A percentile compares a stretch with the other conserved stretches of the same genome.
These are phyloP conservation scores for Fraxinus pennsylvanica DNA, from an alignment of 257 asterid genomes.

Conservation along the genomic window DNA sequence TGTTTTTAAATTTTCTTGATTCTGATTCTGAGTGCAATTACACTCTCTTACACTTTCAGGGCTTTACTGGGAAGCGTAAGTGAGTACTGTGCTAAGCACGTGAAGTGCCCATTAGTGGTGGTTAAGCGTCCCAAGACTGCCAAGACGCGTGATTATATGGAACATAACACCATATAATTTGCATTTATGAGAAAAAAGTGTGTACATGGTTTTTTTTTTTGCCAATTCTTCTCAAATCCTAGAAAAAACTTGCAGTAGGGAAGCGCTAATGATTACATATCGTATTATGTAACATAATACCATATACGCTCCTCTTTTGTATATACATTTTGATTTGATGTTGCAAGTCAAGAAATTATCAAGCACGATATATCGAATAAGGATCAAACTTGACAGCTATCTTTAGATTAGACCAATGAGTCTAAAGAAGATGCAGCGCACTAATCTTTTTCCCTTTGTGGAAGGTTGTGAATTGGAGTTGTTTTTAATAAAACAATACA, in stretches of 20 bases:
- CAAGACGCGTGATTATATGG: background rate
- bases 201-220: background rate
- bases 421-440: background rate
- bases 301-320: no score
- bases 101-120: constrained; percentile 53
- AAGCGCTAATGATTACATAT: no score
- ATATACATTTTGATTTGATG: no score
- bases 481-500: no score
- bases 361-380: no score
- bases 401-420: no score
- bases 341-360: no score
- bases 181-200: background rate
- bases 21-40: background rate
- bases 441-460: background rate
- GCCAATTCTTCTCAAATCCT: background rate
- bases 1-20: no score
- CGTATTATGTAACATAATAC: no score
- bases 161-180: background rate
- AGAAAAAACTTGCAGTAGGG: no score
- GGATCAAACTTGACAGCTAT: no score
- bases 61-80: constrained; percentile 58
- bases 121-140: constrained; percentile 50
- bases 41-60: constrained; percentile 23
- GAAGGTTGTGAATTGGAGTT: background rate
- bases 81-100: constrained; percentile 61